phyloP scores from a whole-genome alignment of 192 early-diverging fungal genomes.

The Gorgonomyces haynaldii region DNA sequence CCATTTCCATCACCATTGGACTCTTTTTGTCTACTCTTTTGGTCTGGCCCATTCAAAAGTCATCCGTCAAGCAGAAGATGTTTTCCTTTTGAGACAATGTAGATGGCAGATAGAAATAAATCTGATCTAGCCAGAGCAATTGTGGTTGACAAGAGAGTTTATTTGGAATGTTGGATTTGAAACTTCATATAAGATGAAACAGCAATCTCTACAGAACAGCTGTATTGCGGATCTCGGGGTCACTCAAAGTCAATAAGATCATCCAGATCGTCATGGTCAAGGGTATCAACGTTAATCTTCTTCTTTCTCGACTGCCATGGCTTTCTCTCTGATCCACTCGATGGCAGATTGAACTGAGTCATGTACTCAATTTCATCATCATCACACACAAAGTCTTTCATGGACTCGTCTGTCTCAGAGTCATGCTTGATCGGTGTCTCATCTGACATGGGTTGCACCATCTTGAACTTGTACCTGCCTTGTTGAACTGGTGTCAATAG shows the following conservation, averaged over 20 bases:
- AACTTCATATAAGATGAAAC: too few relatives aligned
- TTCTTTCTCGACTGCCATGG: neutral
- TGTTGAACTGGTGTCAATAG: neutral
- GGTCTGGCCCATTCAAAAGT: constrained; percentile 30
- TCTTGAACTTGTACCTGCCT: neutral
- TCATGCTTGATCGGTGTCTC: neutral
- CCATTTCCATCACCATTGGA: constrained; percentile 31
- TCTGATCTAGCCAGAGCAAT: too few relatives aligned
- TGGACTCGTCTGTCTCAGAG: neutral
- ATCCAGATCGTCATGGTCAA: constrained; percentile 1
- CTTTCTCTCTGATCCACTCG: neutral
- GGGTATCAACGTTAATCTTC: neutral
- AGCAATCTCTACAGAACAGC: too few relatives aligned
- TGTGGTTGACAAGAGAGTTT: too few relatives aligned
- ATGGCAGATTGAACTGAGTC: neutral
- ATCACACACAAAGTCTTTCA: constrained; percentile 4
- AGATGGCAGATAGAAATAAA: too few relatives aligned
- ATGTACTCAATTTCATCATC: constrained; percentile 7
- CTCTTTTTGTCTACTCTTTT: constrained; percentile 30
- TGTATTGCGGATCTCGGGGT: too few relatives aligned
- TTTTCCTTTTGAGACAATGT: too few relatives aligned
- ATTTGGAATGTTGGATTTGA: too few relatives aligned
- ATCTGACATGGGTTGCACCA: too few relatives aligned
- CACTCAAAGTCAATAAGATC: constrained; percentile 5
- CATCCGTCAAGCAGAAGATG: constrained; percentile 29